A percentile compares a stretch with the other conserved stretches of the same genome.
phyloP scores from a whole-genome alignment of 495 filamentous ascomycete species.

The Aspergillus homomorphus region DNA sequence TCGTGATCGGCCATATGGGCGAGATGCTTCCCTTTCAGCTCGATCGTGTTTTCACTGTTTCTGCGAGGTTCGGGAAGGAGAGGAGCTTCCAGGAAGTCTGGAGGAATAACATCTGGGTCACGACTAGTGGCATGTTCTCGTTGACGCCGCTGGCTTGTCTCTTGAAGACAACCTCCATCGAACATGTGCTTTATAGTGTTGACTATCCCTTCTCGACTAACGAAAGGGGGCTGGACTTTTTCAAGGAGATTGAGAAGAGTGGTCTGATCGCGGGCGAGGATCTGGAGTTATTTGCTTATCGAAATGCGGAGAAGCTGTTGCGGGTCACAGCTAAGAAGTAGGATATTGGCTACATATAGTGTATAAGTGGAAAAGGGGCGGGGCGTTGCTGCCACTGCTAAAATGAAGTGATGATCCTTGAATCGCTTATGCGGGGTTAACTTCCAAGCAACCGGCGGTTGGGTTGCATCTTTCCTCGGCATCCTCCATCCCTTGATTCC shows the following conservation, averaged over 20 bases:
- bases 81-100: slow-evolving; percentile 37
- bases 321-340: neutral
- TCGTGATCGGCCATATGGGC: slow-evolving; percentile 47
- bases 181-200: slow-evolving; percentile 55
- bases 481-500: neutral
- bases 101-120: slow-evolving; percentile 41
- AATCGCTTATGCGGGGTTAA: neutral
- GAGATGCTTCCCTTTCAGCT: slow-evolving; percentile 36
- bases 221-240: slow-evolving; percentile 41
- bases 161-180: slow-evolving; percentile 46
- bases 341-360: too few species aligned
- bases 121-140: slow-evolving; percentile 32
- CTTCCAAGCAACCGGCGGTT: neutral
- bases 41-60: slow-evolving; percentile 11
- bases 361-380: too few species aligned
- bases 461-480: neutral
- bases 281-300: neutral
- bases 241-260: slow-evolving; percentile 49
- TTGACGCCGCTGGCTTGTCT: slow-evolving; percentile 37
- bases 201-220: slow-evolving; percentile 57
- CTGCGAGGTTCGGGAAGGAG: slow-evolving; percentile 16
- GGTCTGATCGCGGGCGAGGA: slow-evolving; percentile 18
- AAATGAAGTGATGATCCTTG: too few species aligned
- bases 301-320: neutral
- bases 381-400: too few species aligned